A percentile compares a stretch with the other conserved stretches of the same genome.
Conservation (phyloP, 2,329 filamentous ascomycete genomes). For the Ophiostoma quercus region DNA sequence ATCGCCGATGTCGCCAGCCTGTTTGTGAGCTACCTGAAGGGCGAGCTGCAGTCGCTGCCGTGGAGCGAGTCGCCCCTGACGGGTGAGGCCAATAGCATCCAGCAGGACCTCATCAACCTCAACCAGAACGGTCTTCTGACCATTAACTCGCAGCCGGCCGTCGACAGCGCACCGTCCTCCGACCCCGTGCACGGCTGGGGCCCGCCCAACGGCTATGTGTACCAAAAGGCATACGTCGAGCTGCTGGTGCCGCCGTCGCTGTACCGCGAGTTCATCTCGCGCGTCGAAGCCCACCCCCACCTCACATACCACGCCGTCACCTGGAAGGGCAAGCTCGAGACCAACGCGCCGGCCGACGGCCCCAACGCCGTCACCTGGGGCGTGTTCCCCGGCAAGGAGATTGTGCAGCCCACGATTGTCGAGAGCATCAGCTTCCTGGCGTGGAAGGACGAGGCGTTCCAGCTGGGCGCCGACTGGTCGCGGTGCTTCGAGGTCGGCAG, state of each 20-base stretch:
- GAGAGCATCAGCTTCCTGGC: conserved; percentile 96
- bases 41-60: conserved; percentile 73
- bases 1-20: conserved; percentile 75
- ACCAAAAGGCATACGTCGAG: conserved; percentile 96
- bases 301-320: conserved; percentile 94
- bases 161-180: conserved; percentile 83
- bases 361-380: conserved; percentile 99
- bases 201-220: conserved; percentile 89
- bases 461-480: conserved; percentile 87
- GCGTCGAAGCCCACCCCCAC: conserved; percentile 72
- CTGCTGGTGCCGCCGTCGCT: conserved; percentile 77
- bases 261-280: conserved; percentile 68
- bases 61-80: conserved; percentile 92
- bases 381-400: conserved; percentile 97
- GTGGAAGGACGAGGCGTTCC: conserved; percentile 97
- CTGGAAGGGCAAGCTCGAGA: conserved; percentile 72
- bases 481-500: conserved; percentile 76
- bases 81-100: conserved; percentile 73
- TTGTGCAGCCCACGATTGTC: conserved; percentile 99
- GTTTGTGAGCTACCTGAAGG: conserved; percentile 79
- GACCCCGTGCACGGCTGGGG: conserved; percentile 91
- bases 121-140: conserved; percentile 86
- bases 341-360: conserved; percentile 77
- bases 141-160: conserved; percentile 94
- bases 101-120: conserved; percentile 68